Evolutionary conservation across 441 rosid genomes (phyloP).

Genomic region (Heliophila coronopifolia): DNA sequence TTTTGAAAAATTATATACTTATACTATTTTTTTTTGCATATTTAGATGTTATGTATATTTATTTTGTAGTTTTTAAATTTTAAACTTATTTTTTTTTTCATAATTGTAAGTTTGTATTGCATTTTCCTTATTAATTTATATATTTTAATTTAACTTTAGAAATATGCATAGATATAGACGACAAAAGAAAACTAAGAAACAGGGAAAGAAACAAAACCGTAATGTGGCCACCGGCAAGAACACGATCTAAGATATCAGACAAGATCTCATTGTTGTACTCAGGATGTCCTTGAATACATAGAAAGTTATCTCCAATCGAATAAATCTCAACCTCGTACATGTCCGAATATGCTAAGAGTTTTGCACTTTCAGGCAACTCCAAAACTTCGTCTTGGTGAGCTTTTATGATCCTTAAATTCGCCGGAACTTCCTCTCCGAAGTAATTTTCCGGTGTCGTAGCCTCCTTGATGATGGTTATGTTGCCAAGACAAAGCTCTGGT

Average conservation of each 20-base stretch:
- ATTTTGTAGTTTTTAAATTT: too few species aligned
- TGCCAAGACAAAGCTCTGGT: slow-evolving; percentile 64
- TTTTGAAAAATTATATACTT: too few species aligned
- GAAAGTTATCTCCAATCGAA: slow-evolving; percentile 38
- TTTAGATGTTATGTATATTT: too few species aligned
- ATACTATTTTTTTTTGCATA: too few species aligned
- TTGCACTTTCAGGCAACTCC: slow-evolving; percentile 59
- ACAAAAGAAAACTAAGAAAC: too few species aligned
- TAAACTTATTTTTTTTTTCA: too few species aligned
- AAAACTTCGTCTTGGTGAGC: slow-evolving; percentile 70
- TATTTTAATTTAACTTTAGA: too few species aligned
- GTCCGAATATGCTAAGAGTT: slow-evolving; percentile 60
- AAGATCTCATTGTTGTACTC: slow-evolving; percentile 77
- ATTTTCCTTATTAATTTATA: too few species aligned
- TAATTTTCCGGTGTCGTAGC: slow-evolving; percentile 17
- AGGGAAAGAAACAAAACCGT: slow-evolving; percentile 34
- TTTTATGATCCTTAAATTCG: slow-evolving; percentile 45
- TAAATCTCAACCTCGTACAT: slow-evolving; percentile 72
- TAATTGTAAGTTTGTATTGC: too few species aligned
- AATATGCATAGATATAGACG: too few species aligned
- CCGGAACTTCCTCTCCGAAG: slow-evolving; percentile 33
- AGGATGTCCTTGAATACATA: slow-evolving; percentile 85
- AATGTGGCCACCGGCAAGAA: slow-evolving; percentile 36
- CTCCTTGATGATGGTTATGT: slow-evolving; percentile 48
- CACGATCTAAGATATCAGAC: slow-evolving; percentile 54